Evolutionary conservation across 1,284 basidiomycete genomes (phyloP).

Genomic region (Austroboletus rostrupii): DNA sequence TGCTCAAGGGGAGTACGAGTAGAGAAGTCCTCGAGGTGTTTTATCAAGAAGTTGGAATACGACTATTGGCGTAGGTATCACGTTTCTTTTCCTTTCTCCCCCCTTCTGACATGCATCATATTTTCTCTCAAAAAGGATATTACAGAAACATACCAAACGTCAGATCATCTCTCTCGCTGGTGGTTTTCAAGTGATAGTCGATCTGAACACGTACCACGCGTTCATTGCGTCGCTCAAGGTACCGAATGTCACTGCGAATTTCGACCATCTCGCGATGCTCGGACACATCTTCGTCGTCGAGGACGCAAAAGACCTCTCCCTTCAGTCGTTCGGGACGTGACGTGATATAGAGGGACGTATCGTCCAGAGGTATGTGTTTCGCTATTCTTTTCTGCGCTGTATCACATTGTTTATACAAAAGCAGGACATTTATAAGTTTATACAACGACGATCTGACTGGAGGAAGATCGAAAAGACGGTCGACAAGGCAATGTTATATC

Average conservation of each 20-base stretch:
- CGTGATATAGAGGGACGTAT: conserved; percentile 89
- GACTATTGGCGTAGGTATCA: conserved; percentile 74
- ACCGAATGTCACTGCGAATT: conserved; percentile 74
- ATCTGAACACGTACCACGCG: conserved; percentile 90
- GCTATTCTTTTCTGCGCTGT: not conserved
- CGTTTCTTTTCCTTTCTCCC: too few relatives aligned
- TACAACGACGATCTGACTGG: conserved; percentile 91
- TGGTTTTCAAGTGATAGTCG: conserved; percentile 92
- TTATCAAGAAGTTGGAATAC: conserved; percentile 93
- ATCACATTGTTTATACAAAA: not conserved
- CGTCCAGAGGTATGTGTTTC: conserved; percentile 72
- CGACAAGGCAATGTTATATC: conserved; percentile 94
- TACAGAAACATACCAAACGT: conserved; percentile 95
- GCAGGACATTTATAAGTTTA: conserved; percentile 90
- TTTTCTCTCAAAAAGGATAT: conserved; percentile 53
- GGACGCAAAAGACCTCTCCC: conserved; percentile 90
- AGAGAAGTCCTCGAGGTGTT: conserved; percentile 97
- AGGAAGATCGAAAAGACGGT: conserved; percentile 95
- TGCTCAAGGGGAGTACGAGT: conserved; percentile 90
- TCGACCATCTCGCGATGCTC: conserved; percentile 93
- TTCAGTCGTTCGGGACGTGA: conserved; percentile 91
- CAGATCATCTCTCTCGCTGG: conserved; percentile 93
- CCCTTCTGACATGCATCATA: too few relatives aligned
- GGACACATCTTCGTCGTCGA: conserved; percentile 93
- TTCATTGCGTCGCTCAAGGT: conserved; percentile 84